Percentiles rank a stretch among this genome's conserved stretches.
Evolutionary conservation across 441 rosid genomes (phyloP).

Genomic region (Corymbia citriodora): DNA sequence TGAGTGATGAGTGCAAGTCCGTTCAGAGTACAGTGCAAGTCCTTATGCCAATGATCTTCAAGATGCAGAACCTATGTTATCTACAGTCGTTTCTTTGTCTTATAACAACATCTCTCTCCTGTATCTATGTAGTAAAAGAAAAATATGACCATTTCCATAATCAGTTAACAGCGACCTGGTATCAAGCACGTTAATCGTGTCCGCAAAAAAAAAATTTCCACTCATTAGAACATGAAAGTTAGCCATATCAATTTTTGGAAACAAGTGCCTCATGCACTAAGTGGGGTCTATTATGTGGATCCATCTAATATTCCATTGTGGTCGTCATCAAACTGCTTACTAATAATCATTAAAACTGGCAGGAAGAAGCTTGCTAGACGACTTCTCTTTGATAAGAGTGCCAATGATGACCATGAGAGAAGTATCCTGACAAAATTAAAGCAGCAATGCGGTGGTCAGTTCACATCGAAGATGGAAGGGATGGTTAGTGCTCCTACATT

Average conservation of each 20-base stretch:
- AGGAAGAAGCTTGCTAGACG: not conserved
- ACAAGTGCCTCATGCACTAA: not conserved
- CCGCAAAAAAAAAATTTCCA: not conserved
- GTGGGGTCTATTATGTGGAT: not conserved
- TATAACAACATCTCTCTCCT: not conserved
- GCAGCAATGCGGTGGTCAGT: not conserved
- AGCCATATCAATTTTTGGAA: not conserved
- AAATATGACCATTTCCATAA: not conserved
- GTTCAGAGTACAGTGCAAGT: not conserved
- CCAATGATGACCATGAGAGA: conserved; percentile 1
- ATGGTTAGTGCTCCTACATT: not conserved
- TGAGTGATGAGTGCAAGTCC: not conserved
- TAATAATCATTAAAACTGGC: not conserved
- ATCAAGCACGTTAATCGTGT: not conserved
- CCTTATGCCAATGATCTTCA: not conserved
- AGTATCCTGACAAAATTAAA: not conserved
- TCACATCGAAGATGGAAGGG: not conserved
- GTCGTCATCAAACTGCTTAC: not conserved
- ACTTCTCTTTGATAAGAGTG: not conserved
- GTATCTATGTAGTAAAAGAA: not conserved
- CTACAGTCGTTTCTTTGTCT: not conserved
- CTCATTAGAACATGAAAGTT: not conserved
- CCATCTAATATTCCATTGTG: not conserved
- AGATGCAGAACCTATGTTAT: not conserved
- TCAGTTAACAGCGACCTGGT: not conserved